Percentiles rank a stretch among this genome's conserved stretches.
Conservation (phyloP, 1,284 basidiomycete genomes). For the Anthracocystis setariae region DNA sequence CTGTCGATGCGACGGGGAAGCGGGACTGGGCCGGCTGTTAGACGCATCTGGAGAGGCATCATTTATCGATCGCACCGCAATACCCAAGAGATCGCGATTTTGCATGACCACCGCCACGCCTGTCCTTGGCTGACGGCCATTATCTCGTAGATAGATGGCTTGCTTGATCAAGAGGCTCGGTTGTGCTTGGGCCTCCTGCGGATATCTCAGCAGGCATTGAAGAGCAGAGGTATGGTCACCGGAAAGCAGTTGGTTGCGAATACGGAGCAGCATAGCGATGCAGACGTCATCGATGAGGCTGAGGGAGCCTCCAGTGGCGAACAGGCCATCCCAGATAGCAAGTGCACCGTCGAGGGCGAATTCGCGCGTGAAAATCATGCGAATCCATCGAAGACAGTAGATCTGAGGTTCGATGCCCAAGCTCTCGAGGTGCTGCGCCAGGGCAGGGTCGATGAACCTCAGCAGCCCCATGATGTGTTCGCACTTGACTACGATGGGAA, state of each 20-base stretch:
- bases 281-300: slow-evolving; percentile 60
- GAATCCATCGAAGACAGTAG: slow-evolving; percentile 62
- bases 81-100: slow-evolving; percentile 49
- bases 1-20: slow-evolving; percentile 7
- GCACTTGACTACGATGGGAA: slow-evolving; percentile 48
- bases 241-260: slow-evolving; percentile 55
- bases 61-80: slow-evolving; percentile 14
- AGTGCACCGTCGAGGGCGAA: slow-evolving; percentile 51
- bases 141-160: slow-evolving; percentile 37
- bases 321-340: slow-evolving; percentile 64
- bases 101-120: slow-evolving; percentile 50
- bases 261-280: slow-evolving; percentile 61
- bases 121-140: slow-evolving; percentile 33
- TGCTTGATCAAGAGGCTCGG: slow-evolving; percentile 45
- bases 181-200: slow-evolving; percentile 24
- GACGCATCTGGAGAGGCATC: neutral
- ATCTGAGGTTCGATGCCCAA: slow-evolving; percentile 63
- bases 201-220: slow-evolving; percentile 54
- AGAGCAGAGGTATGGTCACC: slow-evolving; percentile 55
- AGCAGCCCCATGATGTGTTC: slow-evolving; percentile 44
- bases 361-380: slow-evolving; percentile 61
- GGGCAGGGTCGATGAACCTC: slow-evolving; percentile 42
- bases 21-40: neutral
- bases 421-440: slow-evolving; percentile 52
- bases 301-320: slow-evolving; percentile 46